phyloP scores from a whole-genome alignment of 2,329 filamentous ascomycete genomes.

The Mycosphaerella sp. region DNA sequence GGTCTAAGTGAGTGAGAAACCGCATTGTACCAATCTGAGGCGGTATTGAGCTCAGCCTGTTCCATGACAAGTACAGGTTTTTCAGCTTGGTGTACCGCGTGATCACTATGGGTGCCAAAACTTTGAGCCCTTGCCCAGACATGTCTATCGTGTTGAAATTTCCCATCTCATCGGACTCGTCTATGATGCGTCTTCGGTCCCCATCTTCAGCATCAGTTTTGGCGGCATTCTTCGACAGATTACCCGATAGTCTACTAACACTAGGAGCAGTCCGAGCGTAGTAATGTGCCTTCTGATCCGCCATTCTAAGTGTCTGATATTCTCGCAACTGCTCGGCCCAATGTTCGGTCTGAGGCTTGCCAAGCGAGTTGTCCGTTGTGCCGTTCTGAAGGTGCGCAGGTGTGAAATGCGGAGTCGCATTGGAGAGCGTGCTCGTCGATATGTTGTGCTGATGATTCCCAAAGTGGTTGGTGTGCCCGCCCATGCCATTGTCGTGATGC shows the following conservation, averaged over 20 bases:
- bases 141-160: constrained; percentile 92
- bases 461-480: constrained; percentile 51
- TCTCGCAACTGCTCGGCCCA: constrained; percentile 79
- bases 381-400: constrained; percentile 55
- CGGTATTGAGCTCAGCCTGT: constrained; percentile 77
- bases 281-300: constrained; percentile 50
- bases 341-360: constrained; percentile 59
- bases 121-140: constrained; percentile 88
- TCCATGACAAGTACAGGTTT: constrained; percentile 88
- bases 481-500: constrained; percentile 44
- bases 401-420: constrained; percentile 57
- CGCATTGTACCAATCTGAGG: constrained; percentile 74
- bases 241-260: constrained; percentile 26
- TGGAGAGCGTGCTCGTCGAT: constrained; percentile 56
- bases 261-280: constrained; percentile 61
- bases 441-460: constrained; percentile 57
- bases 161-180: constrained; percentile 52
- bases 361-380: constrained; percentile 46
- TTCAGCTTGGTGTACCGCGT: constrained; percentile 75
- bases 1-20: constrained; percentile 73
- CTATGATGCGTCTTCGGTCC: constrained; percentile 53
- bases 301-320: constrained; percentile 27
- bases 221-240: constrained; percentile 35
- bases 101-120: constrained; percentile 73
- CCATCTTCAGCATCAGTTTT: constrained; percentile 47